Base-by-base conservation (phyloP, 352 stramenopile species). In the Phytophthora pinifolia region DNA sequence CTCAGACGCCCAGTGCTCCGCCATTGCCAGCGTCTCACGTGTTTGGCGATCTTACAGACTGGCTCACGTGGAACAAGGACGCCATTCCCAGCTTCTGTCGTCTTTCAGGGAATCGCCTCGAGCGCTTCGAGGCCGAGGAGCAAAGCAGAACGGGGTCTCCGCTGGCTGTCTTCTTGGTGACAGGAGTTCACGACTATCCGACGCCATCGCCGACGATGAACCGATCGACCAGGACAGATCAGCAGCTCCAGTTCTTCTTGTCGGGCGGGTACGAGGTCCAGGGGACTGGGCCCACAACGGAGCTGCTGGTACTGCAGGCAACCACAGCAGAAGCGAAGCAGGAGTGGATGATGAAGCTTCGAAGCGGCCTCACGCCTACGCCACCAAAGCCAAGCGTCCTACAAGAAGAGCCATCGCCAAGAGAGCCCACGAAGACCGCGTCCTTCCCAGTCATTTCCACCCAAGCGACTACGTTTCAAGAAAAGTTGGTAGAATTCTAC, bases 401-500 rank as follows among this genome's bases (percentile, higher is more conserved):
- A 2, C 31, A 48, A 29, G 6, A 13, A 31, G 46, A 62, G 9
- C 7, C 35, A 36, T n/a, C 14, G 29, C 14, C 32, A 42, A 15
- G 9, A 6, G 3, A 15, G 25, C 7, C 15, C 9, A 35, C 10
- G 18, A 20, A 41, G 13, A 27, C 33, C 25, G 36, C 51, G 31
- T 17, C 7, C 18, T 27, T 34, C 6, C 30, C 4, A 13, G 10
- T 53, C 27, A 44, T 54, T 47, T 54, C 56, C 2, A 64, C 52
- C 1, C 34, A 67, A 34, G 45, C 54, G n/a, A 55, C 55, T n/a
- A 57, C 13, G 33, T 63, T 89, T 17, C 62, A 67, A 0, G 43
- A 53, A 14, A 82, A 83, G 33, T 48, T 98, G 17, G 50, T 96
- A 7, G 81, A 75, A 37, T 98, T 96, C 49, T 98, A 98, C 54